phyloP scores from a whole-genome alignment of 2,329 filamentous ascomycete genomes.

The Elsinoe arachidis region DNA sequence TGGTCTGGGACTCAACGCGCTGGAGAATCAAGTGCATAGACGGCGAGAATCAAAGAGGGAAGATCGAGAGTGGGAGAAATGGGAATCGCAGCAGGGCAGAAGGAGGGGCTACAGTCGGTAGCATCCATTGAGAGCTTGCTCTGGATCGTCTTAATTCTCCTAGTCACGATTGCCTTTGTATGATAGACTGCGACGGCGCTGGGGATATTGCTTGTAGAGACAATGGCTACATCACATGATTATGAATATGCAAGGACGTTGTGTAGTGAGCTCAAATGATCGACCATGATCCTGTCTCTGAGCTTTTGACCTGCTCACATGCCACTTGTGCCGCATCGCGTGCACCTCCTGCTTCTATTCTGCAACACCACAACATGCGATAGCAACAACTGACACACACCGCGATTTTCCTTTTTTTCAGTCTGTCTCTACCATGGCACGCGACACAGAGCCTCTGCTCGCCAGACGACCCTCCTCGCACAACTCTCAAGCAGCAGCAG shows the following conservation, averaged over 20 bases:
- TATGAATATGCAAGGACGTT: not conserved
- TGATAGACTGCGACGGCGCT: not conserved
- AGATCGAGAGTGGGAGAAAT: conserved; percentile 10
- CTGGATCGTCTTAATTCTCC: not conserved
- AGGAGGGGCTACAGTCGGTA: conserved; percentile 12
- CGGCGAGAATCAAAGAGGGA: conserved; percentile 15
- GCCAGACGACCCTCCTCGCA: conserved; percentile 49
- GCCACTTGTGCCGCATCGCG: not conserved
- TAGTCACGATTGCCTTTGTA: not conserved
- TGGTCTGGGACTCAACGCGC: conserved; percentile 27
- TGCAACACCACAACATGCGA: conserved; percentile 2
- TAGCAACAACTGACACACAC: not conserved
- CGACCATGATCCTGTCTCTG: not conserved
- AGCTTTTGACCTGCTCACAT: conserved; percentile 9
- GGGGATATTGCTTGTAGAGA: not conserved
- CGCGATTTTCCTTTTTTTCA: not conserved
- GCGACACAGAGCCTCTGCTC: conserved; percentile 44
- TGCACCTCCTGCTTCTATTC: not conserved
- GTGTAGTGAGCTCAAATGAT: not conserved
- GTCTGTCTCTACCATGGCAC: conserved; percentile 27
- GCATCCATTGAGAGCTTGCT: not conserved
- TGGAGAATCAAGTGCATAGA: conserved; percentile 26
- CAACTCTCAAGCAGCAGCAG: conserved; percentile 42
- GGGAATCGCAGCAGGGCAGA: not conserved
- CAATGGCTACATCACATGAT: not conserved